Conservation (phyloP, 202 grass and related monocot species). For the Alloteropsis angusta region DNA sequence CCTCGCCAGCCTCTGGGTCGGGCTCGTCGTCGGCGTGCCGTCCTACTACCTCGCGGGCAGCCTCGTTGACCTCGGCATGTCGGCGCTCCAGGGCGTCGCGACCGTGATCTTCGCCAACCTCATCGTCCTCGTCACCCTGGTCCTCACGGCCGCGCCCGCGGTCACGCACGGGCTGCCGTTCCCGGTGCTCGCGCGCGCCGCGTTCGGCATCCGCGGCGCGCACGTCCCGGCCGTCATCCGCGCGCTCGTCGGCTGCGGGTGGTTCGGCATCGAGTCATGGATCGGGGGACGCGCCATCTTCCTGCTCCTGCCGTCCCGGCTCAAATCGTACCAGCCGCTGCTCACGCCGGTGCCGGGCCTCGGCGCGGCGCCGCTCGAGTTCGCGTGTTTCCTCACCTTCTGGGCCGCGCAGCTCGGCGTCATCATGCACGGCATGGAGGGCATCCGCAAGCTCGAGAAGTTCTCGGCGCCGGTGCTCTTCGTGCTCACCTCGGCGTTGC, state of each 20-base stretch:
- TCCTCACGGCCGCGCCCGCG: slow-evolving; percentile 61
- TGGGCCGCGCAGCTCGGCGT: slow-evolving; percentile 59
- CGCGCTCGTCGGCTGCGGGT: slow-evolving; percentile 69
- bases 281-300: slow-evolving; percentile 75
- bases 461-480: slow-evolving; percentile 59
- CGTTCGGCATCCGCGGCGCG: slow-evolving; percentile 64
- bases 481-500: slow-evolving; percentile 64
- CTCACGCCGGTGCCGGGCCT: slow-evolving; percentile 44
- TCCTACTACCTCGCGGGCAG: slow-evolving; percentile 84
- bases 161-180: slow-evolving; percentile 69
- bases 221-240: slow-evolving; percentile 78
- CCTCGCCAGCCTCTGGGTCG: slow-evolving; percentile 74
- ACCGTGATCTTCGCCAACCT: slow-evolving; percentile 60
- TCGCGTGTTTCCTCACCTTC: slow-evolving; percentile 74
- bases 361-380: slow-evolving; percentile 56
- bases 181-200: slow-evolving; percentile 69
- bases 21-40: slow-evolving; percentile 77
- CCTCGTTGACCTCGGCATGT: slow-evolving; percentile 96
- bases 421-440: slow-evolving; percentile 67
- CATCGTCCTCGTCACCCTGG: slow-evolving; percentile 52
- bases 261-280: slow-evolving; percentile 94
- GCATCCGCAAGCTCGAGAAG: slow-evolving; percentile 84
- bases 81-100: slow-evolving; percentile 61
- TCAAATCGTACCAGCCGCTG: slow-evolving; percentile 41
- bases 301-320: slow-evolving; percentile 44